Percentiles rank a stretch among this genome's conserved stretches.
These are phyloP conservation scores for Trichoderma asperelloides DNA, from an alignment of 495 filamentous ascomycete species.

Conservation along the genomic window DNA sequence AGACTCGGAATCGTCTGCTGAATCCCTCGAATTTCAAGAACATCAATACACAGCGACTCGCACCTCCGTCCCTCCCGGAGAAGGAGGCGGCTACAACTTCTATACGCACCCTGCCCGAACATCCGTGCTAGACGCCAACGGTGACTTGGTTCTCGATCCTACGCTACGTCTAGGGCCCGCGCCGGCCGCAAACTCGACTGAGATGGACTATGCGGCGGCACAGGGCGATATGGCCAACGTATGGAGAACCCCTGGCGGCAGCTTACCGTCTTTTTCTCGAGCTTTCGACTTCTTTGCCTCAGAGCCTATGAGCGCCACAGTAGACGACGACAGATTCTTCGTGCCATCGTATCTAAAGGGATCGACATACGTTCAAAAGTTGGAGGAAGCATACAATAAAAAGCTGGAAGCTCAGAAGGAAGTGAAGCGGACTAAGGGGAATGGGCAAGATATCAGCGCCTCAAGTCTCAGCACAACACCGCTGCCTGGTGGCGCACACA, in stretches of 20 bases:
- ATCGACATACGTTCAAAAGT: constrained; percentile 65
- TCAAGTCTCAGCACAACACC: neutral
- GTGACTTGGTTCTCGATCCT: constrained; percentile 19
- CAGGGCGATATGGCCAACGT: neutral
- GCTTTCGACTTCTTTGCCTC: constrained; percentile 42
- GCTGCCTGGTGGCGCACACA: constrained; percentile 52
- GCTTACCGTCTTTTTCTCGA: constrained; percentile 50
- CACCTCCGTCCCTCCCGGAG: constrained; percentile 71
- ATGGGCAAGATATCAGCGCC: constrained; percentile 24
- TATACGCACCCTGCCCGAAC: constrained; percentile 5
- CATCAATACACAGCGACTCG: constrained; percentile 21
- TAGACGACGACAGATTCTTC: constrained; percentile 46
- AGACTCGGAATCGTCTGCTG: constrained; percentile 22
- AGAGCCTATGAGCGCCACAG: constrained; percentile 21
- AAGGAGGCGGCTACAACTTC: constrained; percentile 20
- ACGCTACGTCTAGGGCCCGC: constrained; percentile 27
- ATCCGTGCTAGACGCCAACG: constrained; percentile 4
- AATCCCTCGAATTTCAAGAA: constrained; percentile 7
- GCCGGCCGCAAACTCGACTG: constrained; percentile 27
- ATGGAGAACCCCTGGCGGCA: constrained; percentile 18
- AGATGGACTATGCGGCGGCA: neutral
- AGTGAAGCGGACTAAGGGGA: neutral
- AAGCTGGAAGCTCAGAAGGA: constrained; percentile 28
- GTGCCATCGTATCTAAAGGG: constrained; percentile 72
- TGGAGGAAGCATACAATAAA: constrained; percentile 59